Conservation (phyloP, 176 grass and related monocot species). For the Puccinellia tenuiflora region DNA sequence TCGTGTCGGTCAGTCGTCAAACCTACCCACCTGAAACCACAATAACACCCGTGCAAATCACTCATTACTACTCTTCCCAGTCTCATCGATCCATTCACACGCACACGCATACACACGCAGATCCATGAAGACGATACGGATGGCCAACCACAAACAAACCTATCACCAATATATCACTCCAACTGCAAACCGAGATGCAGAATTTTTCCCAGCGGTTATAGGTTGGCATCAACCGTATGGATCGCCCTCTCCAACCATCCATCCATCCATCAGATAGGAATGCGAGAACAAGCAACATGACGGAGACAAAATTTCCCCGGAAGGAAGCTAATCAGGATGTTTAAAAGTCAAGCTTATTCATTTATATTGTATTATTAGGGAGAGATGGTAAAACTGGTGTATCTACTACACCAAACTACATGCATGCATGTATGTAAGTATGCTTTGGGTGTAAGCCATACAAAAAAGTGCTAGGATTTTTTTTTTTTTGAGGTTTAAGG, state of each 20-base stretch:
- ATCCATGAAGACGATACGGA: slow-evolving; percentile 1
- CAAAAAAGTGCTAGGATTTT: too few relatives aligned
- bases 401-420: slow-evolving; percentile 37
- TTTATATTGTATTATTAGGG: too few relatives aligned
- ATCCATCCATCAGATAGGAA: background rate
- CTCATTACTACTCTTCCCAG: too few relatives aligned
- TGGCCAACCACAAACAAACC: slow-evolving; percentile 45
- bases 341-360: background rate
- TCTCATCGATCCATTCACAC: too few relatives aligned
- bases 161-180: slow-evolving; percentile 24
- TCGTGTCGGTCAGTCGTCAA: background rate
- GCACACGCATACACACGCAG: too few relatives aligned
- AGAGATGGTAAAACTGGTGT: too few relatives aligned
- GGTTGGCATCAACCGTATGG: background rate
- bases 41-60: too few relatives aligned
- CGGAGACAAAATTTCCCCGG: background rate
- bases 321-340: too few relatives aligned
- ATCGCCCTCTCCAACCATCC: background rate
- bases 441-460: slow-evolving; percentile 33
- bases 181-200: background rate
- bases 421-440: too few relatives aligned
- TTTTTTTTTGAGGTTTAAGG: too few relatives aligned
- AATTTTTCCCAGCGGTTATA: background rate
- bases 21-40: too few relatives aligned
- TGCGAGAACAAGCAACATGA: background rate